Conservation (phyloP, 2,329 filamentous ascomycete species). For the Diaporthe destruens region DNA sequence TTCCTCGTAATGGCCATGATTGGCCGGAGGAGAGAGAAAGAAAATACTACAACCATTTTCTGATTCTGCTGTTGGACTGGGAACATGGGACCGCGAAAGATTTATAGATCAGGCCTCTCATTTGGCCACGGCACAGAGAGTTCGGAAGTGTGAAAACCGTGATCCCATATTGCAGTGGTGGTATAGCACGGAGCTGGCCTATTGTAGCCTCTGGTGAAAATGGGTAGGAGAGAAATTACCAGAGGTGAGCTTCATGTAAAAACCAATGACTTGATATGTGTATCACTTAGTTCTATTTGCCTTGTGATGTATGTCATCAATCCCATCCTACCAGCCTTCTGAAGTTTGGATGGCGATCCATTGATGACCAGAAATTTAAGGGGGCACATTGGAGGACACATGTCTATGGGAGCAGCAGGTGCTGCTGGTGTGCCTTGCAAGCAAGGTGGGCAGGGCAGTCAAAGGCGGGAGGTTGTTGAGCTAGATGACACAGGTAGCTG, state of each 20-base stretch:
- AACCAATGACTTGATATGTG: too few species aligned
- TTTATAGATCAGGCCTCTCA: neutral
- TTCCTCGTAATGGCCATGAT: too few species aligned
- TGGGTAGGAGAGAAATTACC: neutral
- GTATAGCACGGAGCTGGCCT: neutral
- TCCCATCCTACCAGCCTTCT: neutral
- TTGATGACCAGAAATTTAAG: neutral
- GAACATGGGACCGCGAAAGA: neutral
- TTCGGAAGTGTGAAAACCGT: neutral
- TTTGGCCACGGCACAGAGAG: neutral
- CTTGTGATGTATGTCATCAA: neutral
- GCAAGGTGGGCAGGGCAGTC: neutral
- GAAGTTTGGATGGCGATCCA: neutral
- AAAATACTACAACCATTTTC: neutral
- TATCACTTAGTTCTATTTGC: neutral
- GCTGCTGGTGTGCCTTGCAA: neutral
- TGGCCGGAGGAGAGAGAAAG: neutral
- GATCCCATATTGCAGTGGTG: neutral
- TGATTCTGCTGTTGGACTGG: neutral
- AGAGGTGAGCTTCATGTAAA: too few species aligned
- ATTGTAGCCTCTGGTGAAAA: neutral
- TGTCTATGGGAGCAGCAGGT: neutral
- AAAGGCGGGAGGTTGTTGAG: constrained; percentile 3
- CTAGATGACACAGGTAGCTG: constrained; percentile 28
- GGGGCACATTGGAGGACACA: neutral